Base-by-base conservation (phyloP, 2,329 filamentous ascomycete genomes). In the Scedosporium boydii region DNA sequence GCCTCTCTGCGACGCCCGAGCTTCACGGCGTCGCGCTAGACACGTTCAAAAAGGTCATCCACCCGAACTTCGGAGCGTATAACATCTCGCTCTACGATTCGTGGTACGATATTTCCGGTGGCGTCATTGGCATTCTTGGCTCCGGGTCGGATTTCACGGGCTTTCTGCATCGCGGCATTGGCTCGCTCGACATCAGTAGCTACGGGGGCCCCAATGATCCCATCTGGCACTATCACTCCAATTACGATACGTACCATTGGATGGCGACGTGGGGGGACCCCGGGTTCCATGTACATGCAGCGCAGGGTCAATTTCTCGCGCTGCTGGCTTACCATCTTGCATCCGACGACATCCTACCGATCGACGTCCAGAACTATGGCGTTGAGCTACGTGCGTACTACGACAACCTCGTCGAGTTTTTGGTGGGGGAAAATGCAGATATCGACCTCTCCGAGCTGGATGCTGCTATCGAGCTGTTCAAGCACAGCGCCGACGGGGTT, bases 221-320 rank as follows among this genome's bases (percentile, higher is more conserved):
- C 0, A 76, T 90, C 6, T 90, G 88, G 70, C 87, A 89, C 66
- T 96, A 95, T 69, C 90, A 96, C 71, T 84, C 84, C 65, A 95
- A 95, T 74, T 96, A 93, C 70, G 91, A 96, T 70, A 89, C 83
- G 41, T 93, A 90, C 70, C 78, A 87, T 68, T 96, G 91, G 91
- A 95, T 95, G 89, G 81, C 87, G 14, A 87, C 78, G 3, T 91
- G 85, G 67, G 90, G 90, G 3, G 91, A 96, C 66, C 80, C 81
- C 1, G 80, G 77, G 0, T 85, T 83, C 59, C 77, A 82, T n/a
- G 82, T 86, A 48, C 87, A 89, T 65, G 72, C 79, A 6, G 77
- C 86, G 1, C 77, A 82, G 64, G 78, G 85, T 1, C 84, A 78
- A 68, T 78, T 76, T 48, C 65, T 78, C 0, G 68, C 73, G 0